Evolutionary conservation across 805 yeast genomes (phyloP).

Genomic region (Maudiozyma saulgeensis): DNA sequence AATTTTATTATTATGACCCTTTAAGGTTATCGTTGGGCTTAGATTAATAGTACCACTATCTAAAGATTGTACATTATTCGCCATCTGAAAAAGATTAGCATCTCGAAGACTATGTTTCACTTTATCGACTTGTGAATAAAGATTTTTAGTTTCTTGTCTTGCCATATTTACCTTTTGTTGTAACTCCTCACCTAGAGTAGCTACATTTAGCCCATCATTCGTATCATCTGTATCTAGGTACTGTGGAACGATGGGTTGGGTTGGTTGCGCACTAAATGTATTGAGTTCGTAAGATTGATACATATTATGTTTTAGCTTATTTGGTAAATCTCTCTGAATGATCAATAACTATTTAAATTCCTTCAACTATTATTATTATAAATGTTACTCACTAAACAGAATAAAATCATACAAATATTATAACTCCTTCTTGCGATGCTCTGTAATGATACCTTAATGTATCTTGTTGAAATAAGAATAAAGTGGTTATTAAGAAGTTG

Average conservation of each 20-base stretch:
- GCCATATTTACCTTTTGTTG: conserved; percentile 30
- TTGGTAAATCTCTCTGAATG: too few species aligned
- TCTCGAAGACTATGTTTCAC: conserved; percentile 37
- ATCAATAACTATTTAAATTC: too few species aligned
- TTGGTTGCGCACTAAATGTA: not conserved
- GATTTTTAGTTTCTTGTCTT: conserved; percentile 36
- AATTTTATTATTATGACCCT: conserved; percentile 62
- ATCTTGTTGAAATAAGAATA: too few species aligned
- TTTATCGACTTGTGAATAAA: conserved; percentile 42
- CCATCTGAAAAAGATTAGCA: conserved; percentile 34
- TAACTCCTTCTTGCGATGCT: too few species aligned
- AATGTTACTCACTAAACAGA: too few species aligned
- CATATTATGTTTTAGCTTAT: not conserved
- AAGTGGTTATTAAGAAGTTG: too few species aligned
- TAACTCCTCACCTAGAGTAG: conserved; percentile 17
- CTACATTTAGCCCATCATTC: conserved; percentile 1
- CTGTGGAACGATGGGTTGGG: not conserved
- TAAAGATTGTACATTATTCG: conserved; percentile 21
- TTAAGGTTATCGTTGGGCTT: conserved; percentile 31
- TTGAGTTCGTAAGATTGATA: not conserved
- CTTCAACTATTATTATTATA: too few species aligned
- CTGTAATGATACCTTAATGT: too few species aligned
- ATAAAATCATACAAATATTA: too few species aligned
- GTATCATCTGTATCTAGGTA: conserved; percentile 5
- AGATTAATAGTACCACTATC: conserved; percentile 22